Evolutionary conservation across 768 basidiomycete genomes (phyloP), one percentile per base, ranked within the genome.

Genomic region (Mycena crocata): DNA sequence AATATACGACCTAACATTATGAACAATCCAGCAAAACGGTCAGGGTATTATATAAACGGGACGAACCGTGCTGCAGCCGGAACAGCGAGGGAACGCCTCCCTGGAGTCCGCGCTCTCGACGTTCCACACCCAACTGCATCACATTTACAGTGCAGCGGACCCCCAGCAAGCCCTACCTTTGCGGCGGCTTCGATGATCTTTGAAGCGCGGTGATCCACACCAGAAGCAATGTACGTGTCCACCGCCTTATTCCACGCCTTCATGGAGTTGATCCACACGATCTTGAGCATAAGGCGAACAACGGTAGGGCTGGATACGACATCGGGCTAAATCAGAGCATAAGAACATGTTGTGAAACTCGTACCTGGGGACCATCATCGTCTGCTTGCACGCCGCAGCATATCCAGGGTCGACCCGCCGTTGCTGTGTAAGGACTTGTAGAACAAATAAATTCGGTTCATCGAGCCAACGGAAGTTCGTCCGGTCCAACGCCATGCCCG

Each of bases 51-150:
- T n/a, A n/a, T n/a, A n/a, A n/a, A n/a, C n/a, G n/a, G n/a, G 14
- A 59, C 57, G 34, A 39, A 59, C 57, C 24, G 45, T 59, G 5
- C 30, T 48, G 58, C 58, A 60, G 28, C 58, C 58, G 24, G 34
- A 31, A 39, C 58, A 50, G 21, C 19, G 28, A 2, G 35, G 26
- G 34, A 60, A 49, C 24, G 37, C 19, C 46, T 59, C 37, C n/a
- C 1, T n/a, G 2, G 35, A 39, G 8, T 39, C 54, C n/a, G 12
- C 19, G 34, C 31, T 49, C 57, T 60, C 58, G 1, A 31, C 28
- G 30, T 32, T 31, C 3, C 19, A 13, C 58, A 60, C 26, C 48
- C 30, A 19, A 28, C 23, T 26, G 45, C 57, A 45, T 59, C 57
- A 15, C 58, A 60, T 49, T 28, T 50, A 17, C 46, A 19, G 37